phyloP scores from a whole-genome alignment of 1,284 basidiomycete species.

The Papiliotrema fonsecae region DNA sequence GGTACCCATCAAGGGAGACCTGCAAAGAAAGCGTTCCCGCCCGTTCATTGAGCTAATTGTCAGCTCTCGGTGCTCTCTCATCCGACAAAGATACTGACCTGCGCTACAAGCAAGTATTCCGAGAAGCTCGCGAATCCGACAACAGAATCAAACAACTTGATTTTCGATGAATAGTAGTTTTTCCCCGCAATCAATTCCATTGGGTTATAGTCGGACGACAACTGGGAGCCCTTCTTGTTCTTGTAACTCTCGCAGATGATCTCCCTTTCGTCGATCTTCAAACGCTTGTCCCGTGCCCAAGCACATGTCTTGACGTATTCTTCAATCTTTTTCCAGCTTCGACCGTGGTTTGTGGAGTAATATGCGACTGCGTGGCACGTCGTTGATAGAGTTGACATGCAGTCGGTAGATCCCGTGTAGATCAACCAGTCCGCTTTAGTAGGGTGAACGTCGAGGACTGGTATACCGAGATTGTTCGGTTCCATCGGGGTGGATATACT shows the following conservation, averaged over 20 bases:
- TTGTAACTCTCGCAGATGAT: slow-evolving; percentile 89
- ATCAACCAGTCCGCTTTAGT: slow-evolving; percentile 74
- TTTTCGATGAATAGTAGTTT: slow-evolving; percentile 68
- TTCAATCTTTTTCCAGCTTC: slow-evolving; percentile 71
- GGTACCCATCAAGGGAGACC: slow-evolving; percentile 83
- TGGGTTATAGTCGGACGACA: slow-evolving; percentile 57
- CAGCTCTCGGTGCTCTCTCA: slow-evolving; percentile 4
- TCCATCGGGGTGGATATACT: slow-evolving; percentile 57
- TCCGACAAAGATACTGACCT: slow-evolving; percentile 53
- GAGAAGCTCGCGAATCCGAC: slow-evolving; percentile 96
- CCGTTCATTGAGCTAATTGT: slow-evolving; percentile 57
- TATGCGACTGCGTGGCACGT: slow-evolving; percentile 67
- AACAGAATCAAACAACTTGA: slow-evolving; percentile 74
- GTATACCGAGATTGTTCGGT: slow-evolving; percentile 74
- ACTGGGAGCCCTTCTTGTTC: slow-evolving; percentile 77
- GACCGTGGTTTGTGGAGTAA: slow-evolving; percentile 73
- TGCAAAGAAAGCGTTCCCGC: slow-evolving; percentile 69
- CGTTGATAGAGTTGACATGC: slow-evolving; percentile 49
- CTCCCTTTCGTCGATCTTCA: slow-evolving; percentile 74
- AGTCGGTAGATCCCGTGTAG: slow-evolving; percentile 76
- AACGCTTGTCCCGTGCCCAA: slow-evolving; percentile 77
- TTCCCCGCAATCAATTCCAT: slow-evolving; percentile 74
- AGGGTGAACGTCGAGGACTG: slow-evolving; percentile 83
- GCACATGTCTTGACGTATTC: slow-evolving; percentile 84
- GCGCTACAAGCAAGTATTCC: slow-evolving; percentile 89